Percentiles rank a stretch among this genome's conserved stretches.
Evolutionary conservation across 164 flowering plant species (phyloP).

Genomic region (Amborella trichopoda): DNA sequence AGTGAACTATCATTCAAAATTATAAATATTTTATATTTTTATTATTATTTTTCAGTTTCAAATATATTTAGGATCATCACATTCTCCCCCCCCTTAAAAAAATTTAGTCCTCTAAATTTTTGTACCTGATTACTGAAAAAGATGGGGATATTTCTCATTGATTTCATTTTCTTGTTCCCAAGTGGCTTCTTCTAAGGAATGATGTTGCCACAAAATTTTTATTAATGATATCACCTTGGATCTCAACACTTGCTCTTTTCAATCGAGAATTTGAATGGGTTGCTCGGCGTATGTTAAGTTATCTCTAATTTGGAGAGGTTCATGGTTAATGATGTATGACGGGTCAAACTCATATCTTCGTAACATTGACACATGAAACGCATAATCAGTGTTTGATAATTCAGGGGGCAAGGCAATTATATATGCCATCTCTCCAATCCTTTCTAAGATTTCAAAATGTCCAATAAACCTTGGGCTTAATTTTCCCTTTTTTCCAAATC

Average conservation of each 20-base stretch:
- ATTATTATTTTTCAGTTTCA: too few relatives aligned
- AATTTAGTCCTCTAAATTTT: not conserved
- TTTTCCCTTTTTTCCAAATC: not conserved
- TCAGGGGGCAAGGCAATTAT: not conserved
- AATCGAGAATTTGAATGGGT: not conserved
- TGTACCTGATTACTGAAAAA: not conserved
- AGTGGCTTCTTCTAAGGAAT: not conserved
- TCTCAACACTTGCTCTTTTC: not conserved
- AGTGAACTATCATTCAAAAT: too few relatives aligned
- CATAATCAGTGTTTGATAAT: not conserved
- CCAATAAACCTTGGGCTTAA: not conserved
- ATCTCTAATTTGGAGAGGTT: not conserved
- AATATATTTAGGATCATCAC: not conserved
- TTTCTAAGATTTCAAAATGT: not conserved
- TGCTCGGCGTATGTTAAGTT: not conserved
- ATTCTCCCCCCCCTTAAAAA: not conserved
- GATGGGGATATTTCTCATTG: not conserved
- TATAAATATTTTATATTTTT: too few relatives aligned
- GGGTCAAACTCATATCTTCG: not conserved
- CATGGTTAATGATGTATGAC: not conserved
- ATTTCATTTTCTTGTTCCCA: not conserved
- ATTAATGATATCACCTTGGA: not conserved
- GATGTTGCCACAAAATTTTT: not conserved
- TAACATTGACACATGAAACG: not conserved
- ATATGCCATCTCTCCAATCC: not conserved